phyloP scores from a whole-genome alignment of 83 land plant genomes.

The Picea abies region DNA sequence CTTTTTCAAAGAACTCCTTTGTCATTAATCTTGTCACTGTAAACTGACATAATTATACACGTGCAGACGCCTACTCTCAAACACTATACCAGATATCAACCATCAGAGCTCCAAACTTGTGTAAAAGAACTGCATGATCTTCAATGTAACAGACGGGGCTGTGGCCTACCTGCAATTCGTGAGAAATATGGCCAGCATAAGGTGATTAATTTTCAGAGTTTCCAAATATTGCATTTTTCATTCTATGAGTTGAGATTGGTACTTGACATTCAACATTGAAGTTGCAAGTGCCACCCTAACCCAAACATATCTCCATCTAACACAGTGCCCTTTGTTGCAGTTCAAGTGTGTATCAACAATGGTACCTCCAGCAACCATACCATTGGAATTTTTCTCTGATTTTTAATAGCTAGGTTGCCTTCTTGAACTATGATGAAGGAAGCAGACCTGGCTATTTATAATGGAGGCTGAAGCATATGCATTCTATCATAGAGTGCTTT shows the following conservation, averaged over 20 bases:
- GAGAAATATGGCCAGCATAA: conserved; percentile 77
- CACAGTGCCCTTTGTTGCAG: conserved; percentile 24
- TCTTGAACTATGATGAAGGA: too few species aligned
- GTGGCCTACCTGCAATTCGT: conserved; percentile 56
- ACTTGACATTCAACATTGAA: neutral
- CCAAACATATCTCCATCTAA: neutral
- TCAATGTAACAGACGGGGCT: conserved; percentile 26
- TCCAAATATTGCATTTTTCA: neutral
- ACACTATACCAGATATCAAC: conserved; percentile 80
- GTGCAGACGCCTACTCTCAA: conserved; percentile 62
- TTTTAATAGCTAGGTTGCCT: neutral
- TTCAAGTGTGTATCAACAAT: conserved; percentile 63
- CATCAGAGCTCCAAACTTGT: conserved; percentile 53
- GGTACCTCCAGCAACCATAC: conserved; percentile 42
- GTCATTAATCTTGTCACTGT: neutral
- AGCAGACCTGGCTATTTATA: too few species aligned
- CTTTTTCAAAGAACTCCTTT: neutral
- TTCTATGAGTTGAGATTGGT: neutral
- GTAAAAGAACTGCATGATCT: conserved; percentile 56
- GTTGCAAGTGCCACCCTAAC: neutral
- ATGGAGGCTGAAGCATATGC: too few species aligned
- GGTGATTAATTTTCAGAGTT: conserved; percentile 23
- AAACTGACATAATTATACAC: neutral
- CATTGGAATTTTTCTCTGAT: conserved; percentile 44
- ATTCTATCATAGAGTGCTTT: neutral